Evolutionary conservation across 805 yeast genomes (phyloP), one percentile per base, ranked within the genome.

Genomic region (Candida chilensis): DNA sequence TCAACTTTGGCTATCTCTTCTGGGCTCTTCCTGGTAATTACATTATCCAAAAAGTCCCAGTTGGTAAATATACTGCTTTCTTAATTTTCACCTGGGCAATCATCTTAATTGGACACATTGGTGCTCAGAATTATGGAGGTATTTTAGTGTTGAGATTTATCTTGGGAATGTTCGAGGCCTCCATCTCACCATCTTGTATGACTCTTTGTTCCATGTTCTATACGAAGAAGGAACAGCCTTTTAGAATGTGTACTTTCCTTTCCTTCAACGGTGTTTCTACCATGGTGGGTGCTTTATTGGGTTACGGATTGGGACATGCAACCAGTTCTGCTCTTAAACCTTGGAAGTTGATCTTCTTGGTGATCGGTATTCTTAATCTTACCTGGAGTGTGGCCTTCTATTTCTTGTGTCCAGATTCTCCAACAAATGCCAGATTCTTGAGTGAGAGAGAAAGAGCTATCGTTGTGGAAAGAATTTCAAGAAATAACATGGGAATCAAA

Each of bases 291-390:
- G n/a, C n/a, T n/a, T n/a, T n/a, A n/a, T n/a, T n/a, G n/a, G n/a
- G n/a, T n/a, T 57, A 41, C 31, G 60, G 59, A 4, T 33, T 57
- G 17, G 62, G 58, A 11, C 54, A 49, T 30, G 52, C 47, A 6
- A 30, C 34, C 9, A 20, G 29, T 21, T 16, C 41, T 3, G 27
- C 41, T 4, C 18, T 47, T 17, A 37, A 34, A 24, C 31, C 36
- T 18, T 50, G 55, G 55, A 35, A 45, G 35, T 32, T 47, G 28
- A 42, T 45, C 14, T 45, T 44, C 33, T 30, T 45, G 32, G 38
- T 36, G 8, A 38, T 41, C 29, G 50, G 48, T n/a, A n/a, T n/a
- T n/a, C n/a, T n/a, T n/a, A n/a, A n/a, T n/a, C n/a, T n/a, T n/a
- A n/a, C n/a, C n/a, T n/a, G n/a, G n/a, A n/a, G n/a, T n/a, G n/a